A percentile compares a stretch with the other conserved stretches of the same genome.
Evolutionary conservation across 257 asterid species (phyloP).

Genomic region (Przewalskia tangutica): DNA sequence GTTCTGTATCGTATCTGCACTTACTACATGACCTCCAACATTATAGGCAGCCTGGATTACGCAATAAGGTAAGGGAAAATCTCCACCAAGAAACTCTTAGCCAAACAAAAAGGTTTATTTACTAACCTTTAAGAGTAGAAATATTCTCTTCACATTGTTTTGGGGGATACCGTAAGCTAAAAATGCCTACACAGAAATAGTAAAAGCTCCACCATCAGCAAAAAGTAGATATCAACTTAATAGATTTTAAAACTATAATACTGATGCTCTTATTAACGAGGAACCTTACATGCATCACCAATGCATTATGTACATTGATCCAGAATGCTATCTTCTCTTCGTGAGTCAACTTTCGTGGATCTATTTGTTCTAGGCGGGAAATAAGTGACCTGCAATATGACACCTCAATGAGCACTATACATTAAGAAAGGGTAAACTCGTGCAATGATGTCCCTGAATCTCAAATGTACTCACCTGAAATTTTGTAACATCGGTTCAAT

Average conservation of each 20-base stretch:
- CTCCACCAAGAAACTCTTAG: not conserved
- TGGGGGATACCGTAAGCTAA: conserved; percentile 92
- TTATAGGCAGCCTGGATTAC: conserved; percentile 81
- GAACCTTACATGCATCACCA: conserved; percentile 89
- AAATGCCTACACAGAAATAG: conserved; percentile 50
- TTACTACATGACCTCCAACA: conserved; percentile 76
- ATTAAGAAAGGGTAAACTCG: not conserved
- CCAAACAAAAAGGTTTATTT: not conserved
- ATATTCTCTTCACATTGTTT: conserved; percentile 70
- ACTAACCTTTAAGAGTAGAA: conserved; percentile 77
- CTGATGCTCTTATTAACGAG: not conserved
- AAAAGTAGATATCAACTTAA: not conserved
- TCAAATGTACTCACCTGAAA: conserved; percentile 46
- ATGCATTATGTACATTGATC: conserved; percentile 90
- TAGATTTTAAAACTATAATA: not conserved
- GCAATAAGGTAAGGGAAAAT: conserved; percentile 17
- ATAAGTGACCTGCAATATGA: conserved; percentile 59
- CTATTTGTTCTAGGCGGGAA: conserved; percentile 70
- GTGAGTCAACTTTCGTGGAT: conserved; percentile 65
- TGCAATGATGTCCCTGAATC: not conserved
- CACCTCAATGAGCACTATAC: not conserved
- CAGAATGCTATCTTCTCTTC: conserved; percentile 97
- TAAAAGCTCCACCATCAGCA: not conserved
- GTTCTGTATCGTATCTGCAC: conserved; percentile 83
- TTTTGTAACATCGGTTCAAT: conserved; percentile 61